These are phyloP conservation scores for Ceratocystis cubensis DNA, from an alignment of 2,329 filamentous ascomycete genomes.

Conservation along the genomic window DNA sequence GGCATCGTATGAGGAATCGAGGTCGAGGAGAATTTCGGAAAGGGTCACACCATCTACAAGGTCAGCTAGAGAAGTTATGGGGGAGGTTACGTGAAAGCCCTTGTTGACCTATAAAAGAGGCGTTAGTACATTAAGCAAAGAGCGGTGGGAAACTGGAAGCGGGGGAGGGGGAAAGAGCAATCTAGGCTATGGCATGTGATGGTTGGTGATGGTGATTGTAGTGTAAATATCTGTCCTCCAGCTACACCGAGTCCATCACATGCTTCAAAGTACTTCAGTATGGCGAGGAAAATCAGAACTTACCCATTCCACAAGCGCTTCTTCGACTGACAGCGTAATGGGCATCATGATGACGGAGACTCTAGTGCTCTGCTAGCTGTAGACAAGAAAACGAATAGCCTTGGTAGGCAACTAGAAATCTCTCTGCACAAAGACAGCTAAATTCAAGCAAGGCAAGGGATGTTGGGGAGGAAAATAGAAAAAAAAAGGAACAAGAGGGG, in stretches of 20 bases:
- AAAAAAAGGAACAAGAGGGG: slow-evolving; percentile 1
- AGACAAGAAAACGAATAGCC: slow-evolving; percentile 14
- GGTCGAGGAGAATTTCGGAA: slow-evolving; percentile 43
- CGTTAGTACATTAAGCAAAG: background rate
- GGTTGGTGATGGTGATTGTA: background rate
- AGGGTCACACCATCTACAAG: slow-evolving; percentile 43
- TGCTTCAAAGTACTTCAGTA: background rate
- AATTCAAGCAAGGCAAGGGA: slow-evolving; percentile 7
- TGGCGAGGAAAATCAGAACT: background rate
- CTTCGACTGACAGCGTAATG: slow-evolving; percentile 16
- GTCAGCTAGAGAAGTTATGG: slow-evolving; percentile 39
- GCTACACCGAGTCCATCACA: background rate
- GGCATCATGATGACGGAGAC: slow-evolving; percentile 12
- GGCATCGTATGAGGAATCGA: slow-evolving; percentile 45
- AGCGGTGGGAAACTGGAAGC: background rate
- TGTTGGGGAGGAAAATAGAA: slow-evolving; percentile 12
- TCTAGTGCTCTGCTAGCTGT: slow-evolving; percentile 7
- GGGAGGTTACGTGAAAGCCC: slow-evolving; percentile 35
- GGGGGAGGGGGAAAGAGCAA: background rate
- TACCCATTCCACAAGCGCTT: slow-evolving; percentile 21
- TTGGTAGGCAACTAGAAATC: slow-evolving; percentile 2
- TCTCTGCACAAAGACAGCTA: background rate
- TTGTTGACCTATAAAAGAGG: slow-evolving; percentile 26
- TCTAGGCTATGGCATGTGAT: background rate
- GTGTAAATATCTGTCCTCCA: background rate